A percentile compares a stretch with the other conserved stretches of the same genome.
Evolutionary conservation across 2,329 filamentous ascomycete genomes (phyloP).

Genomic region (Colletotrichum salicis): DNA sequence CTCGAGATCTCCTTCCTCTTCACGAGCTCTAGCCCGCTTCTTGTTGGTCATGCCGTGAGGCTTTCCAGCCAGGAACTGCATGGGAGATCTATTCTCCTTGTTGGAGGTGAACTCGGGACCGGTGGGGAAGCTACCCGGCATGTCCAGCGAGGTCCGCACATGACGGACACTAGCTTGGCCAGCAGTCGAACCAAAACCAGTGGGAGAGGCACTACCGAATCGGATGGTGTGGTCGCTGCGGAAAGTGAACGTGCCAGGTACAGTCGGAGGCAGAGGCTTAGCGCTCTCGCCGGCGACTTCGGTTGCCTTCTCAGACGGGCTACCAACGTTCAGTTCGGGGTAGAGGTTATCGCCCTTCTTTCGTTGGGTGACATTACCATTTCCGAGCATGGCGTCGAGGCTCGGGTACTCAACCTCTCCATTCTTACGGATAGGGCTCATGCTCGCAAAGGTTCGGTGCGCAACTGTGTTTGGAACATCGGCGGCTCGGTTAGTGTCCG

Average conservation of each 20-base stretch:
- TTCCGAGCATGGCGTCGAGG: slow-evolving; percentile 43
- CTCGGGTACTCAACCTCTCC: slow-evolving; percentile 48
- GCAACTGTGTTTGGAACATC: slow-evolving; percentile 50
- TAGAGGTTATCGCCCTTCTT: slow-evolving; percentile 56
- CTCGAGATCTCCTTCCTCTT: slow-evolving; percentile 67
- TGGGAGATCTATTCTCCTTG: slow-evolving; percentile 66
- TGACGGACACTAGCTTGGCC: slow-evolving; percentile 72
- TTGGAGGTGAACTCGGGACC: slow-evolving; percentile 49
- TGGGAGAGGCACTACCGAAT: slow-evolving; percentile 60
- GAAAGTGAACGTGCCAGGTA: slow-evolving; percentile 72
- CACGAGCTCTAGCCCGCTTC: slow-evolving; percentile 69
- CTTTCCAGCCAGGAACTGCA: slow-evolving; percentile 54
- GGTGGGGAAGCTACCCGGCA: slow-evolving; percentile 67
- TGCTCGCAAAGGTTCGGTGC: slow-evolving; percentile 62
- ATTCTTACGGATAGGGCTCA: slow-evolving; percentile 45
- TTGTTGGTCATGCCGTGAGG: slow-evolving; percentile 74
- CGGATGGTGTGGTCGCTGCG: slow-evolving; percentile 73
- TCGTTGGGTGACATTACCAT: slow-evolving; percentile 41
- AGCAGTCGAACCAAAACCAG: slow-evolving; percentile 65
- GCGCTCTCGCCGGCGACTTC: slow-evolving; percentile 38
- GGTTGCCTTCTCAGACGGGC: slow-evolving; percentile 29
- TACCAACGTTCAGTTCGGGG: slow-evolving; percentile 57
- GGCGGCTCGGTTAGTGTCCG: slow-evolving; percentile 67
- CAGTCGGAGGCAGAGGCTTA: slow-evolving; percentile 49
- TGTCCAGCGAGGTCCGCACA: slow-evolving; percentile 63